Evolutionary conservation across 2,329 filamentous ascomycete species (phyloP), one percentile per base, ranked within the genome.

Genomic region (Macroventuria anomochaeta): DNA sequence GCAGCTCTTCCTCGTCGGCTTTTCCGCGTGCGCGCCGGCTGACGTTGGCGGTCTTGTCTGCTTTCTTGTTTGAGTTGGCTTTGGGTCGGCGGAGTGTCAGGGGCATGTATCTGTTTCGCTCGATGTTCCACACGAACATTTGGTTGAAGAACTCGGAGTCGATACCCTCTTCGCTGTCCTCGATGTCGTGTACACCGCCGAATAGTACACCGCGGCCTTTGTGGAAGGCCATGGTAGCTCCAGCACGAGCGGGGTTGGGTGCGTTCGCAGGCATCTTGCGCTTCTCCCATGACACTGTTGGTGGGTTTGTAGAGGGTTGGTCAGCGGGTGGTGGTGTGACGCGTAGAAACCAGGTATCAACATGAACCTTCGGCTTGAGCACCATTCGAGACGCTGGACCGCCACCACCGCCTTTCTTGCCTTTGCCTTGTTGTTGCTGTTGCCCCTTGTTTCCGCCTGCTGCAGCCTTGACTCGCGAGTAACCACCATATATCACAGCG

Each of bases 111-210:
- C 95, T 84, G 72, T 99, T 99, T 54, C 93, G 85, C 68, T 97
- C 95, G 58, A 96, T 87, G 69, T 96, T 97, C 91, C 93, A 97
- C 5, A 93, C 90, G 68, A 90, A 96, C 20, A 97, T 77, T 50
- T 88, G 85, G 66, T 97, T 93, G 79, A 97, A 99, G 76, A 99
- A 99, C 73, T 97, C 93, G 70, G 91, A 96, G 48, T 99, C 93
- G 62, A 99, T 96, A 3, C 90, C 92, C 73, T 99, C 95, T 71
- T 96, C 93, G 60, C 85, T 93, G 71, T 93, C 85, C 73, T 96
- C 91, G 0, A 96, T 89, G 64, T 96, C 93, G 67, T 97, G 91
- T 3, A 99, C 95, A 46, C 95, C 95, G 37, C 95, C 95, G 71
- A 97, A 97, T 67, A 91, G 78, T 52, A 99, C 93, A 0, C 95